Percentiles rank a stretch among this genome's conserved stretches.
Evolutionary conservation across 371 early-diverging fungal genomes (phyloP).

Genomic region (Blastocladiella emersonii): DNA sequence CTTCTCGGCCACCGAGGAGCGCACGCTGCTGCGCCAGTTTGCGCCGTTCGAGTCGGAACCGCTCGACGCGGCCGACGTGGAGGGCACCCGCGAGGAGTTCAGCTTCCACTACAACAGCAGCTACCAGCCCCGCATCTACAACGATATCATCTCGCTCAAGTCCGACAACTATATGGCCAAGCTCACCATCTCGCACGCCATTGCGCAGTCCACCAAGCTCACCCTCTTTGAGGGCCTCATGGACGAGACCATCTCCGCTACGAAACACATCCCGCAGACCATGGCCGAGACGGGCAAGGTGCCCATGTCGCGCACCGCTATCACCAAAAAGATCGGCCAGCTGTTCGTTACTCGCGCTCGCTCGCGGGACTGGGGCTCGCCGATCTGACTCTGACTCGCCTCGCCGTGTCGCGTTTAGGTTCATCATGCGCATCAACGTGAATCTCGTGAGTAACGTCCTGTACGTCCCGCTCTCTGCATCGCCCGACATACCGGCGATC

Average conservation of each 20-base stretch:
- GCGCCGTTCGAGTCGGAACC: constrained; percentile 50
- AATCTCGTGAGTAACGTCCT: constrained; percentile 69
- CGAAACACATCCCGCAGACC: constrained; percentile 67
- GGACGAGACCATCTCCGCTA: constrained; percentile 67
- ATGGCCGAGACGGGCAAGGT: constrained; percentile 71
- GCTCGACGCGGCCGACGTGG: constrained; percentile 43
- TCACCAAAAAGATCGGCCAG: constrained; percentile 48
- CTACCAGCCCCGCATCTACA: constrained; percentile 40
- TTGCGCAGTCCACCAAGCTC: constrained; percentile 78
- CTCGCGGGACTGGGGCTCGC: background rate
- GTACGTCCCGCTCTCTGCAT: no score
- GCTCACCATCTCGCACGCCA: constrained; percentile 69
- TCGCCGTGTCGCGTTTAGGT: constrained; percentile 61
- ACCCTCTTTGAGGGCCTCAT: constrained; percentile 65
- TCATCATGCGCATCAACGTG: constrained; percentile 76
- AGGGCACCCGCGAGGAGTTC: constrained; percentile 75
- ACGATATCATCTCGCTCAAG: constrained; percentile 27
- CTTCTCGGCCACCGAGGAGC: constrained; percentile 71
- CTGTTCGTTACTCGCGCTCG: no score
- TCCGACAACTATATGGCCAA: constrained; percentile 30
- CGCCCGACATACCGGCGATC: no score
- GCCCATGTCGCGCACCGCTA: constrained; percentile 49
- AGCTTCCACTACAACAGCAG: constrained; percentile 66
- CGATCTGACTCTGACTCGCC: constrained; percentile 23
- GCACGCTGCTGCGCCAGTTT: constrained; percentile 56